A percentile compares a stretch with the other conserved stretches of the same genome.
phyloP scores from a whole-genome alignment of 108 stramenopile species.

The Craspedostauros australis region DNA sequence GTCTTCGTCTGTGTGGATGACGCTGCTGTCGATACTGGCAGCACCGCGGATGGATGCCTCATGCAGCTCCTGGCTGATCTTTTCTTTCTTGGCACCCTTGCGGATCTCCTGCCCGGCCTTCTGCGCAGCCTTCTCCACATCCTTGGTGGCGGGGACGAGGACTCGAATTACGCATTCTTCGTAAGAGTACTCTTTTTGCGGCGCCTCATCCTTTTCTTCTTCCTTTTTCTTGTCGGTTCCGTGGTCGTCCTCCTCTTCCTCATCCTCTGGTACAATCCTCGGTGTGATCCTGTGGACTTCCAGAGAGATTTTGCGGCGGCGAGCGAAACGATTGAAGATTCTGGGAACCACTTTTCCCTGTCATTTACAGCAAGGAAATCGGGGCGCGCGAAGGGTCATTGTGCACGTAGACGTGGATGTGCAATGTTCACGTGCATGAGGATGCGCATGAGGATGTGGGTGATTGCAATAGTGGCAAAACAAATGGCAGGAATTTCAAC shows the following conservation, averaged over 20 bases:
- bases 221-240: too few species aligned
- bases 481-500: too few species aligned
- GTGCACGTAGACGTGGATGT: background rate
- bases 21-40: too few species aligned
- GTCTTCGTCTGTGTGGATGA: slow-evolving; percentile 4
- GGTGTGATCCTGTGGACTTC: slow-evolving; percentile 38
- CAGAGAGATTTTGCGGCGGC: slow-evolving; percentile 36
- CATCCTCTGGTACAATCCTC: slow-evolving; percentile 1
- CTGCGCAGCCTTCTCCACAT: slow-evolving; percentile 8
- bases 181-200: slow-evolving; percentile 10
- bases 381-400: background rate
- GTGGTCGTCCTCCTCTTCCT: background rate
- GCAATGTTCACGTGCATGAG: too few species aligned
- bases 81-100: slow-evolving; percentile 7
- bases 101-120: background rate
- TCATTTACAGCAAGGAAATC: background rate
- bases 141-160: slow-evolving; percentile 16
- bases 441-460: too few species aligned
- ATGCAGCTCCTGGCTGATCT: background rate
- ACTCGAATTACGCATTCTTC: slow-evolving; percentile 37
- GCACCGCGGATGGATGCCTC: background rate
- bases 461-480: too few species aligned
- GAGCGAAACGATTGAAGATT: slow-evolving; percentile 7
- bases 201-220: background rate
- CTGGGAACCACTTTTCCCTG: slow-evolving; percentile 30